Conservation (phyloP, 345 rosid species). For the Lenwebbia sp. region DNA sequence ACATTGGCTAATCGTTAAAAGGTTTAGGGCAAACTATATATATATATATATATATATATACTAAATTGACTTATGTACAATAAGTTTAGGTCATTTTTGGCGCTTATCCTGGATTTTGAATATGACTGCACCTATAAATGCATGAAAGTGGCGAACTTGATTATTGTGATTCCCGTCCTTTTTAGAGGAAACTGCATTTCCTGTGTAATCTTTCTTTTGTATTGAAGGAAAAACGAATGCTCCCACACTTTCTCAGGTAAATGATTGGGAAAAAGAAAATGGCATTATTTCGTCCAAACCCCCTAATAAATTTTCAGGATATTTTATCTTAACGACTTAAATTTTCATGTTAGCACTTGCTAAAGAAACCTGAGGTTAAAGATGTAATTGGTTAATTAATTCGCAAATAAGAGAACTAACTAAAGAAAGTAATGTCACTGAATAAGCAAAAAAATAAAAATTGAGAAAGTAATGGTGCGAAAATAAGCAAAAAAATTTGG, state of each 20-base stretch:
- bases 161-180: background rate
- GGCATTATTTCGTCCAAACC: background rate
- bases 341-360: background rate
- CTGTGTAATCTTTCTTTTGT: background rate
- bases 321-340: background rate
- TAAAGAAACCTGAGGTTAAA: background rate
- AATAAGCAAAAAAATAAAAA: no score
- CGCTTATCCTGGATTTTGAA: background rate
- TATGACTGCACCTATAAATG: background rate
- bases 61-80: background rate
- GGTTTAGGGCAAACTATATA: no score
- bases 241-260: no score
- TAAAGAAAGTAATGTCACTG: background rate
- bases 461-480: background rate
- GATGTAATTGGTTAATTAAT: background rate
- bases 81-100: background rate
- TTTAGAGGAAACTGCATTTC: background rate
- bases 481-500: background rate
- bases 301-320: background rate
- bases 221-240: background rate
- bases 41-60: no score
- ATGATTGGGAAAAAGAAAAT: no score
- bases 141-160: background rate
- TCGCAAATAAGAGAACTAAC: background rate
- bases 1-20: no score